These are phyloP conservation scores for Nissolia schottii DNA, from an alignment of 306 rosid species.

Conservation along the genomic window DNA sequence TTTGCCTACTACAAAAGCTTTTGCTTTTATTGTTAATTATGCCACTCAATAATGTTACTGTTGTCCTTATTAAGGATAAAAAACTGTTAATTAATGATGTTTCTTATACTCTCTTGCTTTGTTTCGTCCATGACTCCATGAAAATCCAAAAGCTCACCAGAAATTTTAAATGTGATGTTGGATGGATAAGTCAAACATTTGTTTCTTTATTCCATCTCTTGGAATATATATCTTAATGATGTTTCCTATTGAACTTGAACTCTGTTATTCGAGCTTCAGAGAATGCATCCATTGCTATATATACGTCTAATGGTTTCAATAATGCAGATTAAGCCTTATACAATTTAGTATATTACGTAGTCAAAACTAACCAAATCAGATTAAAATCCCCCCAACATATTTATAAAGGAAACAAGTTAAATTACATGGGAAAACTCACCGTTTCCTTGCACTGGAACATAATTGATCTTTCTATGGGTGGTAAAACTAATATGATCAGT, in stretches of 20 bases:
- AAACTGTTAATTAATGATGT: not conserved
- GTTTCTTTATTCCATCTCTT: not conserved
- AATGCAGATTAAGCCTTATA: not conserved
- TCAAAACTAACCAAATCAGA: not conserved
- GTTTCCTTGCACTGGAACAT: not conserved
- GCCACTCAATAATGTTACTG: slow-evolving; percentile 39
- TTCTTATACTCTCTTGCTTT: slow-evolving; percentile 18
- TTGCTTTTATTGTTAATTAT: slow-evolving; percentile 3
- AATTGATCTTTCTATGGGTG: not conserved
- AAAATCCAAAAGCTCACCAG: slow-evolving; percentile 23
- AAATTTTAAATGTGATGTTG: slow-evolving; percentile 12
- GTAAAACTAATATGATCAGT: not conserved
- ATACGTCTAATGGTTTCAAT: not conserved
- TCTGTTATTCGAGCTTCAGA: not conserved
- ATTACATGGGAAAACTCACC: not conserved
- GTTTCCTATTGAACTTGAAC: not conserved
- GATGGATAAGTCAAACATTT: slow-evolving; percentile 15
- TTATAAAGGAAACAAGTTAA: not conserved
- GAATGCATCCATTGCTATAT: not conserved
- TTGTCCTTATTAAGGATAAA: slow-evolving; percentile 27
- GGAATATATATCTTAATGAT: not conserved
- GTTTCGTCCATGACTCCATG: slow-evolving; percentile 23
- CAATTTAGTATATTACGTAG: not conserved
- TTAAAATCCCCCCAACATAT: not conserved
- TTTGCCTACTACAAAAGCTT: slow-evolving; percentile 51